phyloP scores from a whole-genome alignment of 2,329 filamentous ascomycete genomes.

The Sarocladium kiliense region DNA sequence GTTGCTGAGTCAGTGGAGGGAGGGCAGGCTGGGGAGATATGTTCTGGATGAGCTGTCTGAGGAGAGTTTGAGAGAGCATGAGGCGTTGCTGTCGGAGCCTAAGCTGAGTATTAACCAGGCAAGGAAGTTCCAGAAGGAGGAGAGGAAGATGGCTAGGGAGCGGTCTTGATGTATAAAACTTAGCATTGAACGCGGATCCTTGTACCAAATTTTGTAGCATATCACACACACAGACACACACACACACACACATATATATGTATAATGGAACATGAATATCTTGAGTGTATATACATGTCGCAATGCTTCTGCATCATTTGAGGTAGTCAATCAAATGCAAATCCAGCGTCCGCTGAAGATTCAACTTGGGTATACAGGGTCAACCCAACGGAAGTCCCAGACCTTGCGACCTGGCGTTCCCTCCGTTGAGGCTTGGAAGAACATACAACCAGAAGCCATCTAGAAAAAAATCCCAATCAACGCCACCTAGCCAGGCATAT shows the following conservation, averaged over 20 bases:
- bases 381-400: background rate
- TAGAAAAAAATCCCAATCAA: background rate
- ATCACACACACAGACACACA: too few relatives aligned
- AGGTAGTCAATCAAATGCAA: background rate
- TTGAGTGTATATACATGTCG: too few relatives aligned
- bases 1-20: conserved; percentile 77
- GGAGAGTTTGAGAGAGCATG: conserved; percentile 47
- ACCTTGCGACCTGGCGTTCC: background rate
- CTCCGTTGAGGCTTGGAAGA: too few relatives aligned
- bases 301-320: background rate
- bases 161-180: background rate
- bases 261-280: too few relatives aligned
- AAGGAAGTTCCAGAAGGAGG: conserved; percentile 59
- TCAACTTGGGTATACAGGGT: background rate
- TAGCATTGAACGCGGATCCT: background rate
- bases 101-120: conserved; percentile 63
- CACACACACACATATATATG: too few relatives aligned
- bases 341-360: background rate
- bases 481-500: background rate
- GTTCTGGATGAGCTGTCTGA: conserved; percentile 71
- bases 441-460: background rate
- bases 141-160: conserved; percentile 38
- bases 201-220: background rate
- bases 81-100: conserved; percentile 40
- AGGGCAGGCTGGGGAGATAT: conserved; percentile 70